Evolutionary conservation across 345 rosid genomes (phyloP), one percentile per base, ranked within the genome.

Genomic region (Iberis pinnata): DNA sequence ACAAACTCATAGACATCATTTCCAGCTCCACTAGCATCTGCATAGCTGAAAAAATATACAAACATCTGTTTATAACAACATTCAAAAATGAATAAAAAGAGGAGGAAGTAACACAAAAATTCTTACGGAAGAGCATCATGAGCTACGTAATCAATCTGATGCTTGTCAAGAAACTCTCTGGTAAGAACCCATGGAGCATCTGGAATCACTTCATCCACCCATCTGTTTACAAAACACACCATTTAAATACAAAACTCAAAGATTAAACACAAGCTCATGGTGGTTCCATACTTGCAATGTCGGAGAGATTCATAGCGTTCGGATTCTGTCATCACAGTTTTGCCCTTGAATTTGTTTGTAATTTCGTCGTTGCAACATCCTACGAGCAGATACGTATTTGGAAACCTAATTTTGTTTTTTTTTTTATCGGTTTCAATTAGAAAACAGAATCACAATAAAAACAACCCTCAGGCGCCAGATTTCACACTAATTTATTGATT

Each of bases 131-230:
- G 83, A 55, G 81, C 56, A 46, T 76, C 83, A 11, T 78, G 79
- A 2, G 83, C 83, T 31, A 81, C 83, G 54, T 74, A 78, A 7
- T 65, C 86, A 39, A 80, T 75, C 20, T 62, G 51, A 61, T 81
- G 76, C 41, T 74, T 76, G 69, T 81, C 78, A 9, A 81, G 78
- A 61, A 81, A 81, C 58, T 76, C 87, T 60, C 56, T 64, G 5
- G 74, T 70, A 51, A 76, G 39, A 51, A 81, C 83, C 83, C 88
- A 78, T 2, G 88, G 88, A n/a, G 88, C 88, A 70, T 81, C 78
- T 42, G 81, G 77, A 11, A 81, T 78, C 27, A 81, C 88, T 72
- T 81, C 88, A 50, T 78, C 83, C 22, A 78, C 84, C 81, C 84
- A 78, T 67, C 84, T 81, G n/a, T n/a, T n/a, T n/a, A n/a, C n/a